phyloP scores from a whole-genome alignment of 73 alveolate species.

The Paramecium biaurelia region DNA sequence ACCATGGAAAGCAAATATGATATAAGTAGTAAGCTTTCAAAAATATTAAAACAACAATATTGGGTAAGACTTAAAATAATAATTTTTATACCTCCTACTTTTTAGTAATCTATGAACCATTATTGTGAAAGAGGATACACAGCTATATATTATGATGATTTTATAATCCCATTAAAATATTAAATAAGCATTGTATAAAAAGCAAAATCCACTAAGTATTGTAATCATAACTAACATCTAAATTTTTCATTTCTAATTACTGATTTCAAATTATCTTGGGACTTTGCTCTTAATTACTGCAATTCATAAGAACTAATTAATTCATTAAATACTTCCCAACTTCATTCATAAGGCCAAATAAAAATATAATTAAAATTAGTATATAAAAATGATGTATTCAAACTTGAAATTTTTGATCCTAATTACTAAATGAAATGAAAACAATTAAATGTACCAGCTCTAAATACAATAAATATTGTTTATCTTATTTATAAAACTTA shows the following conservation, averaged over 20 bases:
- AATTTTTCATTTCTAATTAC: not conserved
- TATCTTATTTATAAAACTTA: no score
- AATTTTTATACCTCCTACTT: not conserved
- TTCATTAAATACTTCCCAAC: not conserved
- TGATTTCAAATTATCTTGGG: not conserved
- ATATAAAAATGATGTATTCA: not conserved
- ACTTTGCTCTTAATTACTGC: not conserved
- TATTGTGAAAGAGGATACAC: not conserved
- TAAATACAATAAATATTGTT: not conserved
- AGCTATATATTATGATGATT: not conserved
- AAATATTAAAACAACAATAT: conserved; percentile 12
- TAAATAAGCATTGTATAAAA: not conserved
- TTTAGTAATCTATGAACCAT: conserved; percentile 21
- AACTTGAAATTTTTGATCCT: not conserved
- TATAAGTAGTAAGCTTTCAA: not conserved
- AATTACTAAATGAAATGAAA: not conserved
- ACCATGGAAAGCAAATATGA: not conserved
- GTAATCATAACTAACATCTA: not conserved
- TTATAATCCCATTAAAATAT: conserved; percentile 24
- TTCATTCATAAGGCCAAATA: not conserved
- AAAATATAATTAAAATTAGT: not conserved
- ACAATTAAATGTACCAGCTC: not conserved
- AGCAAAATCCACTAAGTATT: not conserved
- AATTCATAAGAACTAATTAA: not conserved
- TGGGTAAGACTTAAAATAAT: not conserved